Evolutionary conservation across 495 filamentous ascomycete genomes (phyloP), one percentile per base, ranked within the genome.

Genomic region (Parachaetomium inaequale): DNA sequence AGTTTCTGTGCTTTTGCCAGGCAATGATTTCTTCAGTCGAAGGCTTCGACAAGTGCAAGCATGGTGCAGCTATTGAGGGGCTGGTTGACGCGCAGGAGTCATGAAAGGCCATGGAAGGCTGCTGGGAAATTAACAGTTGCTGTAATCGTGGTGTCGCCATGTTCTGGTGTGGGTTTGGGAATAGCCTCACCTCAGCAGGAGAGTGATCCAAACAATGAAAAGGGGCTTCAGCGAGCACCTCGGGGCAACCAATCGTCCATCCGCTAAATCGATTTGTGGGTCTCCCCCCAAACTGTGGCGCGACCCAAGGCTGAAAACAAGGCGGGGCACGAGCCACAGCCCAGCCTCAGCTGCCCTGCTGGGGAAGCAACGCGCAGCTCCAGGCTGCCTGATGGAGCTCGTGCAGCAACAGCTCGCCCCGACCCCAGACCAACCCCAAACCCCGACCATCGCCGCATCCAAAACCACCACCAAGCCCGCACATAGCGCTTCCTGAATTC

Each of bases 301-400:
- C 11, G 19, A 3, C 25, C 11, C 32, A 51, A 42, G 52, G 60
- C 52, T 58, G 45, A 23, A 46, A 42, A 29, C 55, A 36, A 40
- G 61, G 61, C 55, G 45, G 47, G 36, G 54, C 63, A 54, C 49
- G 28, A 45, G 66, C 66, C 66, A 68, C 66, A 69, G 53, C 61
- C 58, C 43, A 38, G 55, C 58, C 58, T 23, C 38, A 69, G 58
- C 52, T 58, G 21, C 59, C 57, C 58, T 47, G 46, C 52, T 29
- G 55, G 57, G 53, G 50, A 62, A 64, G 69, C 70, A 74, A 77
- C 75, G 70, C 75, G 75, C 75, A 78, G 75, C 75, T 78, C 67
- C 72, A 70, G 66, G 74, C 70, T 78, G 75, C 75, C 75, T 68
- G 66, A 68, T 72, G 68, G 68, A 75, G 64, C 70, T 70, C 66